Conservation (phyloP, 306 rosid species). For the Biancaea sappan region DNA sequence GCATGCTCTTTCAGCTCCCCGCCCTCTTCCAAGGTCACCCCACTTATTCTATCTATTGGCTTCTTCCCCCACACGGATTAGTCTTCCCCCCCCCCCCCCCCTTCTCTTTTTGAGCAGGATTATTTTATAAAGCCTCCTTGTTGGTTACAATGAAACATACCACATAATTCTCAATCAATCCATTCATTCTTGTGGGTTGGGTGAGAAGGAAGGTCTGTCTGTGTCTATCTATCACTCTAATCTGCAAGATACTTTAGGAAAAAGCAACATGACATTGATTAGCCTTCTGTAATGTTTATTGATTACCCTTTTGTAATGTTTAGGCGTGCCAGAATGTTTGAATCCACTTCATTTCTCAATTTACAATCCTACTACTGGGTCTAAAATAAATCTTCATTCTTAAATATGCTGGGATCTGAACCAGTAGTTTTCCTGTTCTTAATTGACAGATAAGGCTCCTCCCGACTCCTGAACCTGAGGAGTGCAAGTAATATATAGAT, state of each 20-base stretch:
- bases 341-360: not conserved
- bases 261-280: not conserved
- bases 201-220: not conserved
- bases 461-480: too few species aligned
- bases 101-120: too few species aligned
- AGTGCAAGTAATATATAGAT: not conserved
- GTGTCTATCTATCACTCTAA: not conserved
- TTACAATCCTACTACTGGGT: too few species aligned
- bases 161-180: too few species aligned
- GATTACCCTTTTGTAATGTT: too few species aligned
- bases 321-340: not conserved
- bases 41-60: not conserved
- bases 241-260: not conserved
- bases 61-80: too few species aligned
- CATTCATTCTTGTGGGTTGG: too few species aligned
- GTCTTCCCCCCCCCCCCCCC: too few species aligned
- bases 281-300: not conserved
- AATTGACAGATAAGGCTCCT: not conserved
- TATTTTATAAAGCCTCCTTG: too few species aligned
- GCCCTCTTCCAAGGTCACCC: constrained; percentile 79
- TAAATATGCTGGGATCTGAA: too few species aligned
- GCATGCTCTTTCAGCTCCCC: constrained; percentile 96
- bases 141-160: too few species aligned
- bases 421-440: not conserved
- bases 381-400: not conserved